Evolutionary conservation across 1,139 yeast genomes (phyloP).

Genomic region (Geotrichum citri-aurantii): DNA sequence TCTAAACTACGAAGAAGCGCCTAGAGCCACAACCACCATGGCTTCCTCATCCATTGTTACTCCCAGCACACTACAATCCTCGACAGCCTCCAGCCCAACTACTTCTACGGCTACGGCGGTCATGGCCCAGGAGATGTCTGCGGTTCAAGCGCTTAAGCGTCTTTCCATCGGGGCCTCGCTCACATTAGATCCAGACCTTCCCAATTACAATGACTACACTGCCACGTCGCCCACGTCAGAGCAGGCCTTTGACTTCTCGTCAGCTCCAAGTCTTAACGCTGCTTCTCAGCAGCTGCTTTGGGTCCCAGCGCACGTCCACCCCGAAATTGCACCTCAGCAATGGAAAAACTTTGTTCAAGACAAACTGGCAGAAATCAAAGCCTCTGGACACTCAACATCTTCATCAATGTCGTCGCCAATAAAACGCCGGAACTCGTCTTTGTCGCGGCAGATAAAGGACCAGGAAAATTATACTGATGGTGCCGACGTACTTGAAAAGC

Average conservation of each 20-base stretch:
- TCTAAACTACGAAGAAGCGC: background rate
- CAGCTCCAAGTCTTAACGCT: background rate
- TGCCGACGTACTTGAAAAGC: slow-evolving; percentile 35
- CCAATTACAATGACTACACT: slow-evolving; percentile 23
- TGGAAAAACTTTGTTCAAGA: slow-evolving; percentile 76
- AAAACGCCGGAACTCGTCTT: slow-evolving; percentile 34
- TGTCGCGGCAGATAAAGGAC: slow-evolving; percentile 36
- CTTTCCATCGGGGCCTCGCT: slow-evolving; percentile 43
- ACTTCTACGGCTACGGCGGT: slow-evolving; percentile 34
- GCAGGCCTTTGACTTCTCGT: slow-evolving; percentile 10
- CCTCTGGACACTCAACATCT: slow-evolving; percentile 4
- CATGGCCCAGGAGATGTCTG: slow-evolving; percentile 46
- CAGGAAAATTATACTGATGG: slow-evolving; percentile 39
- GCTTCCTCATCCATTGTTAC: slow-evolving; percentile 3
- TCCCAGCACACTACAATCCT: slow-evolving; percentile 5
- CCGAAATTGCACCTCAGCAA: slow-evolving; percentile 88
- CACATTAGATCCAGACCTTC: slow-evolving; percentile 44
- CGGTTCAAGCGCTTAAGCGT: slow-evolving; percentile 44
- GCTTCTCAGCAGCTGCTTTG: slow-evolving; percentile 47
- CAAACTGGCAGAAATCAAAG: slow-evolving; percentile 67
- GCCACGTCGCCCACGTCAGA: slow-evolving; percentile 12
- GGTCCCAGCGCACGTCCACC: slow-evolving; percentile 95
- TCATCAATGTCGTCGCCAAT: slow-evolving; percentile 15
- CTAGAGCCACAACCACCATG: background rate
- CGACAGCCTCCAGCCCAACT: slow-evolving; percentile 5